Conservation (phyloP, 176 grass and related monocot genomes). For the Triticum turgidum region DNA sequence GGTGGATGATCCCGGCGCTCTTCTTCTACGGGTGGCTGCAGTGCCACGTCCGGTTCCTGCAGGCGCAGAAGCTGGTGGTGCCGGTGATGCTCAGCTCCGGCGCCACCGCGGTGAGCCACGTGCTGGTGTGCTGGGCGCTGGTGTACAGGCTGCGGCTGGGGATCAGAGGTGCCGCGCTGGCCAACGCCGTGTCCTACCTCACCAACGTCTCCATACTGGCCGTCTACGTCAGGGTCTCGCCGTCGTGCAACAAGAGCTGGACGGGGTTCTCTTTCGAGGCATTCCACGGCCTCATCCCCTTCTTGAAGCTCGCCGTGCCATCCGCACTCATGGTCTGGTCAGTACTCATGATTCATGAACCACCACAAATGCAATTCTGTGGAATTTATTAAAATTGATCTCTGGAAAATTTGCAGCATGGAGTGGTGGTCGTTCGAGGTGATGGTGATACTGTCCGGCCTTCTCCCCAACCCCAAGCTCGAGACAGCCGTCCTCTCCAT, state of each 20-base stretch:
- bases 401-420: slow-evolving; percentile 24
- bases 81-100: slow-evolving; percentile 24
- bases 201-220: slow-evolving; percentile 45
- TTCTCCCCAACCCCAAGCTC: neutral
- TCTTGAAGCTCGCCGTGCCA: neutral
- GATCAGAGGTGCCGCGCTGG: slow-evolving; percentile 59
- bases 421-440: slow-evolving; percentile 19
- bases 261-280: slow-evolving; percentile 50
- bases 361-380: too few relatives aligned
- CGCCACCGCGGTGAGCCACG: slow-evolving; percentile 42
- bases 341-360: too few relatives aligned
- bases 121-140: slow-evolving; percentile 66
- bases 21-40: slow-evolving; percentile 37
- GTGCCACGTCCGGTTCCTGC: slow-evolving; percentile 32
- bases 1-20: slow-evolving; percentile 51
- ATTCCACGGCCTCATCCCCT: neutral
- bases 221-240: slow-evolving; percentile 48
- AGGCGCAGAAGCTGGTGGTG: slow-evolving; percentile 12
- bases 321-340: slow-evolving; percentile 89
- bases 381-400: too few relatives aligned
- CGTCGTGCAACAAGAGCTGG: slow-evolving; percentile 48
- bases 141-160: slow-evolving; percentile 55
- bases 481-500: neutral
- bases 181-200: slow-evolving; percentile 42
- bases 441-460: neutral